Conservation (phyloP, 805 yeast genomes). For the Pichia paraexigua region DNA sequence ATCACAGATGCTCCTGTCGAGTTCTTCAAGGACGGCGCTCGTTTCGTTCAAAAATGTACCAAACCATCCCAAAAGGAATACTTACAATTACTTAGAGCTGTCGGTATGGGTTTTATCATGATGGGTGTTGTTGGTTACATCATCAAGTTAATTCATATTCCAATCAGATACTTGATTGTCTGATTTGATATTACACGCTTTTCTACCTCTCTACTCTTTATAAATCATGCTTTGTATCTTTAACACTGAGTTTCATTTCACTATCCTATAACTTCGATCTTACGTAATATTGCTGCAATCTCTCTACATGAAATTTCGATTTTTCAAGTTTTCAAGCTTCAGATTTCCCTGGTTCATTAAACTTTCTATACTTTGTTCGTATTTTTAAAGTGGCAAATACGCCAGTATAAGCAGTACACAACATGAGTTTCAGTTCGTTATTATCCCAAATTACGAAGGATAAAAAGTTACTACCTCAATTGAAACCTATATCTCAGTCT, state of each 20-base stretch:
- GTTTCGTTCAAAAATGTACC: conserved; percentile 84
- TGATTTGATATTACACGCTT: conserved; percentile 28
- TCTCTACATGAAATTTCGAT: not conserved
- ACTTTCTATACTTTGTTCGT: not conserved
- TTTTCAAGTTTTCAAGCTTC: not conserved
- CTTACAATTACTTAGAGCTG: conserved; percentile 83
- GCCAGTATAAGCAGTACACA: not conserved
- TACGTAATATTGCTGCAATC: not conserved
- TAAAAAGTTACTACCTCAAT: conserved; percentile 7
- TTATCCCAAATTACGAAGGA: conserved; percentile 26
- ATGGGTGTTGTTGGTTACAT: conserved; percentile 97
- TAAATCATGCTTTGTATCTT: not conserved
- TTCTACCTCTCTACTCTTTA: not conserved
- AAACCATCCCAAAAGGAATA: conserved; percentile 91
- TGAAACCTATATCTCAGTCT: conserved; percentile 6
- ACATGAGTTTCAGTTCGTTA: conserved; percentile 17
- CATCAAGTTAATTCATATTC: conserved; percentile 90
- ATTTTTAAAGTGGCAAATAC: not conserved
- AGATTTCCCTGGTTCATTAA: no score
- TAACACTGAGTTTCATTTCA: not conserved
- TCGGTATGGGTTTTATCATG: conserved; percentile 92
- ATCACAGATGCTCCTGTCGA: conserved; percentile 82
- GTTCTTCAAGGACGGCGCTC: conserved; percentile 84
- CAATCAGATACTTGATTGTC: conserved; percentile 92
- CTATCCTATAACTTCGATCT: not conserved